Percentiles rank a stretch among this genome's conserved stretches.
Evolutionary conservation across 192 early-diverging fungal species (phyloP).

Genomic region (Coemansia sp.): DNA sequence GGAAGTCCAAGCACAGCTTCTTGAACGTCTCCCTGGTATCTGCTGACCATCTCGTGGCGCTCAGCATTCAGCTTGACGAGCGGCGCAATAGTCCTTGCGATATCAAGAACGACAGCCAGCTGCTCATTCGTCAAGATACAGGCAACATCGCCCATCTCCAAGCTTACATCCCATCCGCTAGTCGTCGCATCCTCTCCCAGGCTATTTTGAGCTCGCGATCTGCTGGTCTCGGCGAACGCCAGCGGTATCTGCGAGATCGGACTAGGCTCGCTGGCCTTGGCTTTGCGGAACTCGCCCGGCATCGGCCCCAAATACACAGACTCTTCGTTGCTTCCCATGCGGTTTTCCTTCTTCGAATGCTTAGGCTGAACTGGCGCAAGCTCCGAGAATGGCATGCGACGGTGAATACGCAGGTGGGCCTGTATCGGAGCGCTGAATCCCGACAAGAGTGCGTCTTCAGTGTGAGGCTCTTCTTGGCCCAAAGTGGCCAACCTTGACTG

Average conservation of each 20-base stretch:
- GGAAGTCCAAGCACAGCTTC: neutral
- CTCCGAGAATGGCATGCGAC: slow-evolving; percentile 54
- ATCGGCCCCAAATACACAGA: slow-evolving; percentile 54
- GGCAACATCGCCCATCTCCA: slow-evolving; percentile 35
- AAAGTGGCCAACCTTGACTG: neutral
- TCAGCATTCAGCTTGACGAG: slow-evolving; percentile 30
- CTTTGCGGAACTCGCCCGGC: slow-evolving; percentile 54
- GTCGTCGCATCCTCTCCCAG: slow-evolving; percentile 46
- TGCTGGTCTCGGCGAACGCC: neutral
- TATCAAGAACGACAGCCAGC: slow-evolving; percentile 21
- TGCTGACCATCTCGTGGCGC: slow-evolving; percentile 24
- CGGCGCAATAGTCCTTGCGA: slow-evolving; percentile 18
- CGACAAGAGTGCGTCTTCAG: slow-evolving; percentile 22
- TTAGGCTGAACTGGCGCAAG: slow-evolving; percentile 38
- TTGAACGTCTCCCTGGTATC: slow-evolving; percentile 31
- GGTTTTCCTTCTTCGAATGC: slow-evolving; percentile 1
- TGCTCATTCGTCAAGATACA: slow-evolving; percentile 37
- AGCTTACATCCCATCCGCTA: slow-evolving; percentile 48
- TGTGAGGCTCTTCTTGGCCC: neutral
- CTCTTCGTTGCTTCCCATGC: slow-evolving; percentile 16
- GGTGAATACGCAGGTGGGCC: slow-evolving; percentile 51
- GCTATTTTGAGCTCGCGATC: slow-evolving; percentile 23
- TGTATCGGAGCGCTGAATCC: slow-evolving; percentile 32
- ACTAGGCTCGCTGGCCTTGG: slow-evolving; percentile 8
- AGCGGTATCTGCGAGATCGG: neutral